Conservation (phyloP, 192 early-diverging fungal species). For the Lunasporangiospora selenospora region DNA sequence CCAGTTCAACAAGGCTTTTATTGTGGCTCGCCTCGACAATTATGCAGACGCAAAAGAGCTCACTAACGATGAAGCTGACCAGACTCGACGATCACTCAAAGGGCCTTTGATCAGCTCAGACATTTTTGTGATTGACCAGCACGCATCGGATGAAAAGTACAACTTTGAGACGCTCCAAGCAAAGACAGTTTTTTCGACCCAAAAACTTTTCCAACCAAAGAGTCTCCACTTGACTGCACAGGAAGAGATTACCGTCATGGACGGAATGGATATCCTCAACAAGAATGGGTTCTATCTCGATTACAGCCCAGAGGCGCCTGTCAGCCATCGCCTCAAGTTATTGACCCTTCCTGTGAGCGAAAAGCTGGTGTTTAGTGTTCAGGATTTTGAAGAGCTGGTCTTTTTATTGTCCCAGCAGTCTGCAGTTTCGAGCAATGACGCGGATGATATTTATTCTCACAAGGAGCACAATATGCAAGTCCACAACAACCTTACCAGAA, state of each 20-base stretch:
- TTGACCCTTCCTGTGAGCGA: slow-evolving; percentile 79
- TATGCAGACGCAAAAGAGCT: slow-evolving; percentile 11
- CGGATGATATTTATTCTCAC: slow-evolving; percentile 16
- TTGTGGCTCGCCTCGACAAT: slow-evolving; percentile 71
- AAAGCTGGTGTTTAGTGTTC: slow-evolving; percentile 73
- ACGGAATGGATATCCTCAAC: slow-evolving; percentile 72
- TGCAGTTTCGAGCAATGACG: neutral
- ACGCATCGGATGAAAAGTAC: slow-evolving; percentile 97
- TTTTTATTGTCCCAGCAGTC: slow-evolving; percentile 52
- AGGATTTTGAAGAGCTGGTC: slow-evolving; percentile 80
- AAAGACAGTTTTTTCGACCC: slow-evolving; percentile 65
- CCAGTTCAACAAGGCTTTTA: slow-evolving; percentile 98
- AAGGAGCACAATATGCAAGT: slow-evolving; percentile 9
- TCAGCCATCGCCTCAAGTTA: slow-evolving; percentile 70
- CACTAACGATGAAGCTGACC: neutral
- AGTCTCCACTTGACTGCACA: slow-evolving; percentile 73
- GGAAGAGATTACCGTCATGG: slow-evolving; percentile 81
- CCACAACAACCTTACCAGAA: slow-evolving; percentile 34
- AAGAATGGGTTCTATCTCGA: slow-evolving; percentile 85
- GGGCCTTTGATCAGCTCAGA: slow-evolving; percentile 51
- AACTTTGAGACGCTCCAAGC: slow-evolving; percentile 89
- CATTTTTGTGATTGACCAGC: slow-evolving; percentile 97
- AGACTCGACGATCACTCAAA: neutral
- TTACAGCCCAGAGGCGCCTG: slow-evolving; percentile 61
- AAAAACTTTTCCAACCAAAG: slow-evolving; percentile 73